A percentile compares a stretch with the other conserved stretches of the same genome.
These are phyloP conservation scores for Irpex lacteus DNA, from an alignment of 1,284 basidiomycete genomes.

Conservation along the genomic window DNA sequence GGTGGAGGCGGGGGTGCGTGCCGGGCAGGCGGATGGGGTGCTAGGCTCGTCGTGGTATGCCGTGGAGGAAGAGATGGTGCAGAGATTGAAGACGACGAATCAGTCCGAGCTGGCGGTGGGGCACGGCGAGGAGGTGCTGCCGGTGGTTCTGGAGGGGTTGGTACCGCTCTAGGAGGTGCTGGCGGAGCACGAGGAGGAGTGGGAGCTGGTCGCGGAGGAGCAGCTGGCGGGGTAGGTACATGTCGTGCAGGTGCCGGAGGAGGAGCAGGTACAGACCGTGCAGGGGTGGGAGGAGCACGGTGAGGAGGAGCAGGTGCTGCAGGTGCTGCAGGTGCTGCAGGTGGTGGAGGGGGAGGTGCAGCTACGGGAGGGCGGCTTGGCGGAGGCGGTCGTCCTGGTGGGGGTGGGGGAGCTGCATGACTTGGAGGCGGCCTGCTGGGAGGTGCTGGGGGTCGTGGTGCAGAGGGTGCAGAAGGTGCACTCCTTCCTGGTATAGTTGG, in stretches of 20 bases:
- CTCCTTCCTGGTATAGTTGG: constrained; percentile 59
- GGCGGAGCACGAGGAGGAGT: constrained; percentile 28
- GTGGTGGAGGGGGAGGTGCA: constrained; percentile 23
- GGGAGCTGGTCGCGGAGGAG: constrained; percentile 15
- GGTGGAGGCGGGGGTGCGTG: constrained; percentile 25
- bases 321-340: constrained; percentile 19
- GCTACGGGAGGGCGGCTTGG: constrained; percentile 19
- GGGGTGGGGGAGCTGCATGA: constrained; percentile 15
- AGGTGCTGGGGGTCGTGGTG: constrained; percentile 30
- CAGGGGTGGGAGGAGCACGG: constrained; percentile 31
- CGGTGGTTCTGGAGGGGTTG: constrained; percentile 29
- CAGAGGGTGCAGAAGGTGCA: constrained; percentile 32
- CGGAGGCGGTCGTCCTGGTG: constrained; percentile 25
- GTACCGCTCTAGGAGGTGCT: constrained; percentile 28
- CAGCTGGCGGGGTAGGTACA: constrained; percentile 23
- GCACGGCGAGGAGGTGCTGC: constrained; percentile 32
- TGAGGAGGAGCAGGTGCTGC: constrained; percentile 29
- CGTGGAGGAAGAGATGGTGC: constrained; percentile 26
- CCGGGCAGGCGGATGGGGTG: constrained; percentile 26
- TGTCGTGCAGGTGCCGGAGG: constrained; percentile 29
- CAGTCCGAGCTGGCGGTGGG: constrained; percentile 28
- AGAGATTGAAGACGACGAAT: constrained; percentile 20
- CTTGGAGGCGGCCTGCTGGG: constrained; percentile 25
- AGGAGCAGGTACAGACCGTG: constrained; percentile 29
- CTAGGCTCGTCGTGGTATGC: constrained; percentile 21